Conservation (phyloP, 2,329 filamentous ascomycete genomes). For the Pyrenochaeta sp. region DNA sequence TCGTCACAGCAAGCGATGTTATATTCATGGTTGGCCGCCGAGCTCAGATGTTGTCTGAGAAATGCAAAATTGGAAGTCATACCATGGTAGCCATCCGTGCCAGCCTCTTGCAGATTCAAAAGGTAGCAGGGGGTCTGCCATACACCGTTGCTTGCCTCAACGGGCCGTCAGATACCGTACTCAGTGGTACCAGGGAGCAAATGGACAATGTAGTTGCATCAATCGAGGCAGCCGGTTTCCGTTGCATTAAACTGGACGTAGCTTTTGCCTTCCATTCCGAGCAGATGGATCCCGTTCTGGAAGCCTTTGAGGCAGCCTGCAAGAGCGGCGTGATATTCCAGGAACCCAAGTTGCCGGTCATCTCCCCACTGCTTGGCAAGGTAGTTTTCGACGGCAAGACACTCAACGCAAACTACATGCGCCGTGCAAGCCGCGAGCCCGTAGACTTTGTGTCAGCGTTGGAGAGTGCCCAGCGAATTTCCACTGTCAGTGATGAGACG, state of each 20-base stretch:
- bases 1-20: slow-evolving; percentile 41
- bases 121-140: not conserved
- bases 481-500: slow-evolving; percentile 46
- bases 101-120: not conserved
- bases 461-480: slow-evolving; percentile 41
- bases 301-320: slow-evolving; percentile 47
- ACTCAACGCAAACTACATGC: slow-evolving; percentile 52
- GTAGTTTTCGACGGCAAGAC: slow-evolving; percentile 49
- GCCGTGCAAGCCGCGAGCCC: slow-evolving; percentile 15
- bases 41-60: slow-evolving; percentile 34
- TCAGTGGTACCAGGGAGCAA: slow-evolving; percentile 31
- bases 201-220: slow-evolving; percentile 11
- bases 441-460: slow-evolving; percentile 53
- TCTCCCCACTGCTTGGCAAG: slow-evolving; percentile 57
- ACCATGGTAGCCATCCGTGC: slow-evolving; percentile 41
- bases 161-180: slow-evolving; percentile 37
- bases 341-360: slow-evolving; percentile 44
- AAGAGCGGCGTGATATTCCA: slow-evolving; percentile 34
- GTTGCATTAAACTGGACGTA: slow-evolving; percentile 22
- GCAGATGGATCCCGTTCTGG: slow-evolving; percentile 54
- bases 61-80: slow-evolving; percentile 38
- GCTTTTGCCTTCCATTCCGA: slow-evolving; percentile 33
- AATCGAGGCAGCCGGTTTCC: slow-evolving; percentile 10
- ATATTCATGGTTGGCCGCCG: slow-evolving; percentile 48
- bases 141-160: slow-evolving; percentile 43